Evolutionary conservation across 768 basidiomycete species (phyloP), one percentile per base, ranked within the genome.

Genomic region (Tulasnella sp.): DNA sequence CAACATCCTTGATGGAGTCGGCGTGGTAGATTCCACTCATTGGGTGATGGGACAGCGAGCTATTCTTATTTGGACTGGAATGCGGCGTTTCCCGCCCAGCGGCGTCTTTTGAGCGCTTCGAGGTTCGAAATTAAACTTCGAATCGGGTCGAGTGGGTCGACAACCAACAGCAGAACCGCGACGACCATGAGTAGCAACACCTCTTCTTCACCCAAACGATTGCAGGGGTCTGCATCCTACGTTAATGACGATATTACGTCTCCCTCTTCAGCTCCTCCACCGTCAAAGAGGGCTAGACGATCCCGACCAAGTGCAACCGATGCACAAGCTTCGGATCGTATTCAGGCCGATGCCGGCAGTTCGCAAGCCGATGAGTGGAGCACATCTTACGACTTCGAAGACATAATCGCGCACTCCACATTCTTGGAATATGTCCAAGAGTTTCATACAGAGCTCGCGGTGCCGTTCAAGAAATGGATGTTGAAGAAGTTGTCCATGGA

Each of bases 1-100:
- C 96, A 67, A 92, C 91, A 85, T 99, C 96, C 96, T 97, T 81
- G 42, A 67, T 54, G 67, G 19, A 72, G 64, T 79, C 45, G 49
- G 74, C 49, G 39, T 76, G 31, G 45, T 38, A 68, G 40, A 49
- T 76, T 39, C 36, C 38, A 49, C 37, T 69, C 75, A 76, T 76
- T 22, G 31, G 31, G 58, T 6, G 25, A 12, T 25, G 58, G 58
- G 58, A 64, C 31, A 25, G 29, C 31, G 58, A 64, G 3, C 25
- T 64, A 34, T 64, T 64, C 29, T 64, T 64, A 34, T 64, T 64
- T 64, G 58, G 58, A 64, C 58, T 64, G 58, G n/a, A 34, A 64
- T 12, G 31, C 29, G 58, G 29, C 29, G 58, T 64, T 64, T 64
- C 29, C 31, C 58, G 15, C 58, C 15, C 11, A 25, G 58, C 58